Base-by-base conservation (phyloP, 805 yeast species). In the Wickerhamiella lipophila region DNA sequence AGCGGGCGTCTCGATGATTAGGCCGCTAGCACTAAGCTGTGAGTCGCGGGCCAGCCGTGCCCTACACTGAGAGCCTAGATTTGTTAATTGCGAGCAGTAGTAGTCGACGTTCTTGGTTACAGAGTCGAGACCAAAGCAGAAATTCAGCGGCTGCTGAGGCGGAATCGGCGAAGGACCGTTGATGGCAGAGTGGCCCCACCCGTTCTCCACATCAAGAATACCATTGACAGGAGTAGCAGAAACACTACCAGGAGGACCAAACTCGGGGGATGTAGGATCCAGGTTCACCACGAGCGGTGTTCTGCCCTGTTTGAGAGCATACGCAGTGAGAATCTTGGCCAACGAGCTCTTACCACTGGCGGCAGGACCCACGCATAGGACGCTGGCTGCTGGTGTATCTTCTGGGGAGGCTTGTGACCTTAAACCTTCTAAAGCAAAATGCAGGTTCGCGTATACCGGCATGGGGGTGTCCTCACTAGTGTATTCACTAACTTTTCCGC, bases 121-220 rank as follows among this genome's bases (percentile, higher is more conserved):
- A 32, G 68, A 64, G 44, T 79, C 83, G 47, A 79, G 71, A 0
- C 97, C 98, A 64, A 71, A 86, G 58, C 74, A 79, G 58, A 82
- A 80, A 7, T 83, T 89, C n/a, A 82, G 62, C 0, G 97, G 96
- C 63, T 85, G 94, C 61, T 85, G 84, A n/a, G 84, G 83, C 61
- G 83, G 88, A 1, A 63, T 54, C 5, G 57, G 54, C 1, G 69
- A 58, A 0, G 71, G 71, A 1, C 70, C 68, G 53, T 81, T 78
- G 52, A 73, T 68, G 1, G 88, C 78, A 1, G 84, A 77, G 43
- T 85, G 84, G 53, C 94, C 95, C 69, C 94, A 82, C 1, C 75
- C 74, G 18, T 76, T 40, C 57, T 84, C 89, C 16, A 83, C 76
- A 58, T 92, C 95, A 30, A 88, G 68, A 35, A 78, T 67, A 58